phyloP scores from a whole-genome alignment of 768 basidiomycete species.

The Strobilomyces echinocephalus region DNA sequence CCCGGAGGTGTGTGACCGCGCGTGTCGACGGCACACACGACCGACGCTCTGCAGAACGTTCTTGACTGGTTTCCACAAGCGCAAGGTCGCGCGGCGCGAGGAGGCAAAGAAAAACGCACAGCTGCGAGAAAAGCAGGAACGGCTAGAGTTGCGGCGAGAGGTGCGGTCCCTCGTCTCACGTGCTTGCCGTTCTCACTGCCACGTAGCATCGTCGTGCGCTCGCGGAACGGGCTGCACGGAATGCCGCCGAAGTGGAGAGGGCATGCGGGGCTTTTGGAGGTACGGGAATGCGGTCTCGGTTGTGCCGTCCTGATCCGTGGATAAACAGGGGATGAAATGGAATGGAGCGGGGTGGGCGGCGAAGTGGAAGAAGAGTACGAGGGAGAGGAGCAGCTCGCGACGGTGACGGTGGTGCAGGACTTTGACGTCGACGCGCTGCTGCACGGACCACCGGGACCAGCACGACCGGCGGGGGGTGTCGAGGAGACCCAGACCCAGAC shows the following conservation, averaged over 20 bases:
- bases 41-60: conserved; percentile 57
- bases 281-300: conserved; percentile 22
- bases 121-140: conserved; percentile 72
- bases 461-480: background rate
- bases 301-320: conserved; percentile 10
- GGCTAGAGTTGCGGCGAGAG: conserved; percentile 71
- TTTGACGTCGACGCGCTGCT: conserved; percentile 70
- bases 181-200: conserved; percentile 10
- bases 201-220: conserved; percentile 71
- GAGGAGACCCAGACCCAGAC: background rate
- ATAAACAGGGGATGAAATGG: conserved; percentile 35
- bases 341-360: conserved; percentile 43
- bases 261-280: conserved; percentile 58
- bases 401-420: conserved; percentile 89
- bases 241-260: conserved; percentile 71
- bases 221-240: conserved; percentile 70
- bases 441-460: conserved; percentile 36
- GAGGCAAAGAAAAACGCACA: conserved; percentile 68
- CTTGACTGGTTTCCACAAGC: conserved; percentile 90
- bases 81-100: conserved; percentile 81
- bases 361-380: conserved; percentile 66
- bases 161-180: conserved; percentile 38
- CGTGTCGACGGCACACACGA: conserved; percentile 17
- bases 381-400: conserved; percentile 79
- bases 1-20: conserved; percentile 52